Conservation (phyloP, 2,329 filamentous ascomycete genomes). For the Fusarium sp. region DNA sequence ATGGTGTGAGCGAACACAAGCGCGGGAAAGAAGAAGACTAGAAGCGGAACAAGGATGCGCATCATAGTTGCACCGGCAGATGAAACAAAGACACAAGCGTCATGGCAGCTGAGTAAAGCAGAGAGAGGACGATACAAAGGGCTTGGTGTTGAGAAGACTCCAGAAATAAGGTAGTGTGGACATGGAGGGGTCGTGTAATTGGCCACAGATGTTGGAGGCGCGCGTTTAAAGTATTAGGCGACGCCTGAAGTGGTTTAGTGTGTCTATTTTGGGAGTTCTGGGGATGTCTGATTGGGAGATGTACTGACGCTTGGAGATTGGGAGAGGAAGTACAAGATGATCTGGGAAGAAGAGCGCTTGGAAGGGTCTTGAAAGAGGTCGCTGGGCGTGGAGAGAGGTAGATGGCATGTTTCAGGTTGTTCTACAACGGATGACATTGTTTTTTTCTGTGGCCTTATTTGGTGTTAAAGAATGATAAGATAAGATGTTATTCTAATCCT, state of each 20-base stretch:
- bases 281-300: conserved; percentile 26
- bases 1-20: conserved; percentile 34
- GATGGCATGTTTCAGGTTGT: conserved; percentile 39
- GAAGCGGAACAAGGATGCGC: conserved; percentile 28
- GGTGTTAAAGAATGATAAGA: neutral
- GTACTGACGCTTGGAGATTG: conserved; percentile 19
- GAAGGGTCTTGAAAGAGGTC: conserved; percentile 4
- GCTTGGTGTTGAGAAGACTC: conserved; percentile 35
- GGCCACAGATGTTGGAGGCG: conserved; percentile 35
- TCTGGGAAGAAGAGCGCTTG: conserved; percentile 30
- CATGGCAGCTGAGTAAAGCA: neutral
- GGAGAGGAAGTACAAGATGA: conserved; percentile 25
- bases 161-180: conserved; percentile 24
- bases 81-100: conserved; percentile 7
- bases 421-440: neutral
- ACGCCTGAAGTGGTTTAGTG: conserved; percentile 30
- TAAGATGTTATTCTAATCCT: neutral
- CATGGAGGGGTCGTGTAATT: conserved; percentile 25
- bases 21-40: conserved; percentile 28
- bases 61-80: conserved; percentile 36
- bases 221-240: conserved; percentile 45
- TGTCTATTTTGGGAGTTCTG: conserved; percentile 38
- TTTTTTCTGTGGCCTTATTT: neutral
- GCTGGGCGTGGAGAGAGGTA: conserved; percentile 39
- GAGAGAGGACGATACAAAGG: neutral